These are phyloP conservation scores for Cyberlindnera suaveolens DNA, from an alignment of 805 yeast species.

Conservation along the genomic window DNA sequence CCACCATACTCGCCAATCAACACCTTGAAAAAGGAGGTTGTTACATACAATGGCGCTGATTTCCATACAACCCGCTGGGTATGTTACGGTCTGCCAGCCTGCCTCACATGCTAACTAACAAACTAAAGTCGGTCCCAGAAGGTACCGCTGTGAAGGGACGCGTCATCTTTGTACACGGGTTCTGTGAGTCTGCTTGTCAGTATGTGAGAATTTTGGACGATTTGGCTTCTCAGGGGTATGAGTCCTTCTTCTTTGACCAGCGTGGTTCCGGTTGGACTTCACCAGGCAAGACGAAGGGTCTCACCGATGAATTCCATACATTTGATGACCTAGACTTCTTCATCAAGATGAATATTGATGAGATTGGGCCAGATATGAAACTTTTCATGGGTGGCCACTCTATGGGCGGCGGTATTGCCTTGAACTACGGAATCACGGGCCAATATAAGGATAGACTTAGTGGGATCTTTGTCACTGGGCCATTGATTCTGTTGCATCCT, in stretches of 20 bases:
- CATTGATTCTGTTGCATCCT: constrained; percentile 54
- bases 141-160: constrained; percentile 40
- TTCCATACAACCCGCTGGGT: constrained; percentile 32
- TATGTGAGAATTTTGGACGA: constrained; percentile 50
- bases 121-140: constrained; percentile 26
- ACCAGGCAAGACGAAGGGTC: constrained; percentile 46
- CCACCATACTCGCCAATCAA: constrained; percentile 9
- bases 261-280: constrained; percentile 70
- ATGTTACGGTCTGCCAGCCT: neutral
- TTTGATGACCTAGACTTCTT: constrained; percentile 58
- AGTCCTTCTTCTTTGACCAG: constrained; percentile 64
- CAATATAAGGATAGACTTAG: constrained; percentile 38
- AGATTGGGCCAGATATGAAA: constrained; percentile 29
- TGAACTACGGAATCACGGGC: constrained; percentile 59
- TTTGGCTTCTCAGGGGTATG: constrained; percentile 48
- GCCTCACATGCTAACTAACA: neutral
- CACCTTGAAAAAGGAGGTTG: constrained; percentile 4
- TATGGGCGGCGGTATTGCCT: constrained; percentile 74
- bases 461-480: constrained; percentile 49
- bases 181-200: constrained; percentile 50
- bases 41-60: constrained; percentile 32
- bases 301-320: constrained; percentile 48
- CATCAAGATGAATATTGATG: constrained; percentile 37
- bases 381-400: constrained; percentile 62
- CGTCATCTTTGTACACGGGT: constrained; percentile 64